Base-by-base conservation (phyloP, 2,329 filamentous ascomycete genomes). In the Xylaria sp. region DNA sequence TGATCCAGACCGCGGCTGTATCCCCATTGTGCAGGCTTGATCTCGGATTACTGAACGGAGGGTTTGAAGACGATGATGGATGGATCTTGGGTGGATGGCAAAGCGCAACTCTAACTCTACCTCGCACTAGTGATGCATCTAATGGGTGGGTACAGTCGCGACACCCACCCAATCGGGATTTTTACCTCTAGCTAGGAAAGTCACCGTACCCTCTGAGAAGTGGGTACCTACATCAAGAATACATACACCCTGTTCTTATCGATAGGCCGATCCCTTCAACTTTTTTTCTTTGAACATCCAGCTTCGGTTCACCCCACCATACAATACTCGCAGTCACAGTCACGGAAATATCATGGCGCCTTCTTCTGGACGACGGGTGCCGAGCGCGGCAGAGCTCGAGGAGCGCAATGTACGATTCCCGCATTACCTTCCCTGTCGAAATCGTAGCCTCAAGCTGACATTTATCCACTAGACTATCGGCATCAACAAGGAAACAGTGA, bases 401-500 rank as follows among this genome's bases (percentile, higher is more conserved):
- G 69, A 76, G 45, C 74, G 77, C 30, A 77, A 76, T 63, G 77
- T 78, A 74, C 19, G 73, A 8, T 64, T 39, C 7, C 42, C 32
- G 1, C 17, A 24, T 24, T 24, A 11, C 24, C n/a, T 6, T 6
- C 8, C 56, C 17, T 51, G 51, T 36, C 34, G 11, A 3, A 36
- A 34, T 24, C 27, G n/a, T 7, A 30, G 57, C 6, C 21, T 12
- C 24, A 12, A 65, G 64, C 72, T 77, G 50, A 78, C 63, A 2
- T 39, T 19, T 68, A 7, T 47, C 11, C 8, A 11, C 36, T 75
- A 97, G 92, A 91, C 93, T 75, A 90, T 99, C 77, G 89, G 91
- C 74, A 90, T 99, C 82, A 93, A 96, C 80, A 85, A 90, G 74
- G 96, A 99, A 82, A 98, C 93, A 24, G 92, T 99, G 77, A 92